These are phyloP conservation scores for Hymenoscyphus fructigenus DNA, from an alignment of 2,329 filamentous ascomycete genomes.

Conservation along the genomic window DNA sequence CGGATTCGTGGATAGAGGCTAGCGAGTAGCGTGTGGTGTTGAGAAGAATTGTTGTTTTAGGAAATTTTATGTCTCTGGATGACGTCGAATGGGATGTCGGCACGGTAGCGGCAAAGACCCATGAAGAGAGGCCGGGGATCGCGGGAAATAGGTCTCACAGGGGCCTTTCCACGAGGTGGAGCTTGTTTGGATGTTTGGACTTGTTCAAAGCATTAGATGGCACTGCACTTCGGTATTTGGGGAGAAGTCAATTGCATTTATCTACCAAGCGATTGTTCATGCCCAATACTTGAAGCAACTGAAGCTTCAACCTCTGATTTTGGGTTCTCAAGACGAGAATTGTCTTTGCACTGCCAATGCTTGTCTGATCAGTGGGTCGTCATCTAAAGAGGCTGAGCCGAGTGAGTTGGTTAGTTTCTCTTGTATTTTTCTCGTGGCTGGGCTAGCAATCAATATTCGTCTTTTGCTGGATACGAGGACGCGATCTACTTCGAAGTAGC, in stretches of 20 bases:
- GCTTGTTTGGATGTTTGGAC: background rate
- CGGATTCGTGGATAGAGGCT: background rate
- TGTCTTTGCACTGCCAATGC: background rate
- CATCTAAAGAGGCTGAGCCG: conserved; percentile 1
- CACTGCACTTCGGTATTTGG: background rate
- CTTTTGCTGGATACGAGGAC: background rate
- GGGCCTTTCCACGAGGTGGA: background rate
- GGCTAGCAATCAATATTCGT: background rate
- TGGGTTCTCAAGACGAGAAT: background rate
- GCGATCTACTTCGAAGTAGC: no score
- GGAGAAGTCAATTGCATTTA: background rate
- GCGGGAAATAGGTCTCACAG: background rate
- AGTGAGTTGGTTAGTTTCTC: background rate
- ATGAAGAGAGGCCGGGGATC: background rate
- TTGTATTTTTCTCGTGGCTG: background rate
- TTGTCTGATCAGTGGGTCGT: background rate
- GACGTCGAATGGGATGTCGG: background rate
- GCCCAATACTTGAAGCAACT: background rate
- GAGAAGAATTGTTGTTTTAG: background rate
- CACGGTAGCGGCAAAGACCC: background rate
- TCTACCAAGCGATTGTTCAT: background rate
- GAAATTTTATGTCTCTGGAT: conserved; percentile 1
- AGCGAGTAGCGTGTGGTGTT: background rate
- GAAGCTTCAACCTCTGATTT: background rate
- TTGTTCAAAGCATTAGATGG: background rate